Conservation (phyloP, 2,329 filamentous ascomycete species). For the Bipolaris gigantea region DNA sequence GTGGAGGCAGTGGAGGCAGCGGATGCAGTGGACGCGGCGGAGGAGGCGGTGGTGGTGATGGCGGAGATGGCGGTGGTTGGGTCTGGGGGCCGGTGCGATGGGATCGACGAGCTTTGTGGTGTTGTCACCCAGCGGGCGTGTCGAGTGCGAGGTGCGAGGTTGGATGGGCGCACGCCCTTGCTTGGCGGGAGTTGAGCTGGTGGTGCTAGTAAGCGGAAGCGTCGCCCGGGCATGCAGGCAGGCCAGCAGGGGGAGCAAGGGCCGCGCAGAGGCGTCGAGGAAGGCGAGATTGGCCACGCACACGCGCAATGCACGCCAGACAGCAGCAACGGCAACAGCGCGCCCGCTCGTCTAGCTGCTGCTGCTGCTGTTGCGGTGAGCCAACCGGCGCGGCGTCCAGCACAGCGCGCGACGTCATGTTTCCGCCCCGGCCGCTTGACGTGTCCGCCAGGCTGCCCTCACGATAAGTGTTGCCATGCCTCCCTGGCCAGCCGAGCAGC, state of each 20-base stretch:
- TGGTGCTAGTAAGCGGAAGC: constrained; percentile 9
- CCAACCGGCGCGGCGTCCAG: constrained; percentile 2
- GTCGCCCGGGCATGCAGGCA: constrained; percentile 8
- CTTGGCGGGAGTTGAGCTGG: constrained; percentile 12
- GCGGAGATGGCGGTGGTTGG: constrained; percentile 1
- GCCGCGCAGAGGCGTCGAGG: constrained; percentile 1
- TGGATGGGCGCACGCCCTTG: constrained; percentile 4
- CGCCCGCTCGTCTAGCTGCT: not conserved
- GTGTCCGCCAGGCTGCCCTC: constrained; percentile 2
- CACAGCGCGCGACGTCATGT: constrained; percentile 7
- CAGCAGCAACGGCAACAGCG: not conserved
- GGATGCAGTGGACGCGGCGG: too few species aligned
- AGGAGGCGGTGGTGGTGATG: too few species aligned
- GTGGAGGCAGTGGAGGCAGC: too few species aligned
- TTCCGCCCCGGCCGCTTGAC: constrained; percentile 4
- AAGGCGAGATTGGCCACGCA: not conserved
- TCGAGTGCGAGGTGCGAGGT: too few species aligned
- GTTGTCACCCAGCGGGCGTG: constrained; percentile 7
- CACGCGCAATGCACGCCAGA: not conserved
- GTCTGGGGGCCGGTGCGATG: constrained; percentile 8
- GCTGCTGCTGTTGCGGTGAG: not conserved
- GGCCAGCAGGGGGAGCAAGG: constrained; percentile 8
- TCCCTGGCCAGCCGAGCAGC: not conserved
- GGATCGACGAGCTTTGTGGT: constrained; percentile 10
- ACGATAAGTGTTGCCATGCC: constrained; percentile 4